Conservation (phyloP, 768 basidiomycete genomes). For the Panaeolus cyanescens region DNA sequence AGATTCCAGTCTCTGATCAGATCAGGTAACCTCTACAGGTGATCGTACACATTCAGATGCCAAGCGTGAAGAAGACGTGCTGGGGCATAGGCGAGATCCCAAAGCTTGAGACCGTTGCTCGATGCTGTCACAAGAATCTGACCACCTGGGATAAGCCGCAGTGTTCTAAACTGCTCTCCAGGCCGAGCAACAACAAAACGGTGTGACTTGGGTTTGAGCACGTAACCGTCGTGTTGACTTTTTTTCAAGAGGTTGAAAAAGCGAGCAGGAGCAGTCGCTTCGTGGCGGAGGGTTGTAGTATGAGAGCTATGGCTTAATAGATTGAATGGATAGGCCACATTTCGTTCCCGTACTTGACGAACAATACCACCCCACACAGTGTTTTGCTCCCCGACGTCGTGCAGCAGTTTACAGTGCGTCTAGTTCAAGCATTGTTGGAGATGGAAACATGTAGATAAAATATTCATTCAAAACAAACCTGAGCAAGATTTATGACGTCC, state of each 20-base stretch:
- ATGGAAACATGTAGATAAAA: too few species aligned
- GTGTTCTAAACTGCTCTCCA: neutral
- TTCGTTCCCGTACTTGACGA: neutral
- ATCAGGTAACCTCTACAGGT: too few species aligned
- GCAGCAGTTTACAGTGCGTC: neutral
- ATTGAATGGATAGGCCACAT: neutral
- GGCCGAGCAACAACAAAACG: neutral
- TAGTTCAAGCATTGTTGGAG: too few species aligned
- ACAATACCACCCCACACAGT: neutral
- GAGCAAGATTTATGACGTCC: neutral
- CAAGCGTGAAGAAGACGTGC: neutral
- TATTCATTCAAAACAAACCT: neutral
- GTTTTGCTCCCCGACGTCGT: neutral
- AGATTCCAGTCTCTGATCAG: too few species aligned
- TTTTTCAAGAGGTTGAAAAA: neutral
- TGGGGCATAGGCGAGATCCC: neutral
- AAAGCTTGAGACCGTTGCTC: neutral
- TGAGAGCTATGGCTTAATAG: neutral
- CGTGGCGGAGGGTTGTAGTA: neutral
- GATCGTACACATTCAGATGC: neutral
- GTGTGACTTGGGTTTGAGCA: neutral
- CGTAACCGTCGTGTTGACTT: neutral
- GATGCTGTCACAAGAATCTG: neutral
- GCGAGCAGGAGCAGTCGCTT: neutral
- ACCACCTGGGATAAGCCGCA: neutral